Base-by-base conservation (phyloP, 2,329 filamentous ascomycete species). In the Xylariaceae sp. region DNA sequence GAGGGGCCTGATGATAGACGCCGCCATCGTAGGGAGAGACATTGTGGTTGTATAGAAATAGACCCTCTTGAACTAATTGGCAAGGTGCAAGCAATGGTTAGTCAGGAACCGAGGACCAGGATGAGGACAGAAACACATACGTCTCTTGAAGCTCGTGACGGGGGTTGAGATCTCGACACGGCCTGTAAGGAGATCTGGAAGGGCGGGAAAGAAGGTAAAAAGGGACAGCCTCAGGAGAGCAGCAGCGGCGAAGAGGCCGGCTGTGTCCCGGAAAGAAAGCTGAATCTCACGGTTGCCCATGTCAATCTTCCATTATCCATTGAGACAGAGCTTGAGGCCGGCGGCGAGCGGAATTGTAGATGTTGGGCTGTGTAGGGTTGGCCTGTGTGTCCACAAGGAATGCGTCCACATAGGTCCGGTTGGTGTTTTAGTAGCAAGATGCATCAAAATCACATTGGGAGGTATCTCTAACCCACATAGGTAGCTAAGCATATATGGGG, bases 21-120 rank as follows among this genome's bases (percentile, higher is more conserved):
- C 93, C 93, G 50, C 93, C 93, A 64, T 98, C 89, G 69, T 97
- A 98, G 1, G 93, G 93, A 45, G 89, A 96, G 43, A 97, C 87
- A 69, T 95, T 94, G 64, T 94, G 88, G 50, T 87, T 90, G 65
- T 97, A 97, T 17, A 98, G 80, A 59, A 95, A 98, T 43, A 98
- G 72, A 16, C 93, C 93, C 68, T 98, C 93, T 74, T 97, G 91
- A 41, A 97, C 89, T 95, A 55, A 29, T n/a, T 13, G 43, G 11
- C 22, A 26, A 26, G 22, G 30, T 13, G 12, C 30, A n/a, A n/a
- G n/a, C n/a, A n/a, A n/a, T n/a, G 30, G 30, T 32, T n/a, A 32
- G 30, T 13, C 4, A n/a, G 13, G 30, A n/a, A n/a, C 4, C 8
- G 8, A n/a, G 13, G 31, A 7, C 34, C 37, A 4, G 11, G n/a